Evolutionary conservation across 306 rosid genomes (phyloP), one percentile per base, ranked within the genome.

Genomic region (Sindora glabra): DNA sequence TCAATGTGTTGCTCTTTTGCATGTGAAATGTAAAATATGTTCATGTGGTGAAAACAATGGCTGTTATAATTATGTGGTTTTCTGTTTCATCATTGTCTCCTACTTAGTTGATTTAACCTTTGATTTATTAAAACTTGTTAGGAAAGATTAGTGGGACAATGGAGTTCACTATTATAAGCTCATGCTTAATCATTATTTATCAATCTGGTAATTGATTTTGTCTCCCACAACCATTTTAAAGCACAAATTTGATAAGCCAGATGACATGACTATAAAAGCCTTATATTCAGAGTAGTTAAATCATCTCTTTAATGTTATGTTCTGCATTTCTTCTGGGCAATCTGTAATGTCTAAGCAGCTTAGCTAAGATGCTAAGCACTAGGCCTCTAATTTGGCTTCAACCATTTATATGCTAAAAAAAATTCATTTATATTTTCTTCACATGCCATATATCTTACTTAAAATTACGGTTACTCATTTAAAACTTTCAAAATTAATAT

Each of bases 171-270:
- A 59, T 63, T 63, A 14, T 55, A 73, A 30, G 52, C 69, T 61
- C 89, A 79, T 74, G 85, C 89, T 72, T 83, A 60, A 83, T 76
- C 77, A 83, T 83, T 74, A 48, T 69, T 67, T 74, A 59, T 41
- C 40, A 40, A 52, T 21, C 27, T 53, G 71, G 66, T 69, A 46
- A 72, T 72, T 79, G 76, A 79, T 75, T 69, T 69, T 82, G 84
- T 72, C 69, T 46, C 73, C 88, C 82, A 69, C 80, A 64, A 69
- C 58, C 49, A 61, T 33, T 65, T 62, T 69, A 74, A 69, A 55
- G 70, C 58, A 55, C 62, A 65, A 60, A 53, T 51, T 78, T 70
- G 83, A 72, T 67, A 27, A 67, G 72, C 75, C 75, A 26, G 52
- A 59, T 72, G 78, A 77, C 72, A 77, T 63, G 72, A 72, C 75